phyloP scores from a whole-genome alignment of 345 rosid species.

The Erodium maritimum region DNA sequence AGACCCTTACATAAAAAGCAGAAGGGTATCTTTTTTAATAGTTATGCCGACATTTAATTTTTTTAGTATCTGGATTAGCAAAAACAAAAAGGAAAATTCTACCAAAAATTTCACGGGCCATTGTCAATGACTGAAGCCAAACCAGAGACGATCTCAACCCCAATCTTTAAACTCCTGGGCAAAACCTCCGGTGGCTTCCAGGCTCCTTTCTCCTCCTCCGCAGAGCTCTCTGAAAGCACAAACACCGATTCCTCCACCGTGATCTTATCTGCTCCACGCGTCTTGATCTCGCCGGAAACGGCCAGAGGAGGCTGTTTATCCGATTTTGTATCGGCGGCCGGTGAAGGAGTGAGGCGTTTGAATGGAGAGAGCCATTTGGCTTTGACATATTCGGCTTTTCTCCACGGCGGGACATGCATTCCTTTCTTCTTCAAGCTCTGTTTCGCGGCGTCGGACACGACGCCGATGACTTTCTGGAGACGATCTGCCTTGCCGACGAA shows the following conservation, averaged over 20 bases:
- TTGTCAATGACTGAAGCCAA: slow-evolving; percentile 43
- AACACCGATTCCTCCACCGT: slow-evolving; percentile 14
- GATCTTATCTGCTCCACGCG: slow-evolving; percentile 1
- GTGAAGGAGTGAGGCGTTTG: slow-evolving; percentile 17
- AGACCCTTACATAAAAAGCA: no score
- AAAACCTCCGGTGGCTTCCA: slow-evolving; percentile 38
- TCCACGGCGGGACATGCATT: slow-evolving; percentile 84
- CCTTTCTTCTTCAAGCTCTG: slow-evolving; percentile 87
- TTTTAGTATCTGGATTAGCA: no score
- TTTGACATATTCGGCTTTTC: slow-evolving; percentile 65
- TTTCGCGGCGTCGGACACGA: slow-evolving; percentile 58
- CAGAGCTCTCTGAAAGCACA: slow-evolving; percentile 14
- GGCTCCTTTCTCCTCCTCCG: slow-evolving; percentile 14
- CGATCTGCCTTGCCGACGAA: slow-evolving; percentile 73
- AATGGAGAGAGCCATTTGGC: slow-evolving; percentile 75
- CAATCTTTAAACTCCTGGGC: slow-evolving; percentile 30
- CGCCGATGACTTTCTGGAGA: slow-evolving; percentile 46
- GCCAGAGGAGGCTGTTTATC: not conserved
- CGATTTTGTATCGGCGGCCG: not conserved
- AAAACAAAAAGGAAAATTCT: no score
- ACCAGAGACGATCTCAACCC: slow-evolving; percentile 40
- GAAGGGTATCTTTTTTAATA: no score
- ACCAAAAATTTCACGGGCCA: no score
- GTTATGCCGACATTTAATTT: no score
- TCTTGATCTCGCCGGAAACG: not conserved